phyloP scores from a whole-genome alignment of 208 protist genomes.

The Wallacemonas collosoma region DNA sequence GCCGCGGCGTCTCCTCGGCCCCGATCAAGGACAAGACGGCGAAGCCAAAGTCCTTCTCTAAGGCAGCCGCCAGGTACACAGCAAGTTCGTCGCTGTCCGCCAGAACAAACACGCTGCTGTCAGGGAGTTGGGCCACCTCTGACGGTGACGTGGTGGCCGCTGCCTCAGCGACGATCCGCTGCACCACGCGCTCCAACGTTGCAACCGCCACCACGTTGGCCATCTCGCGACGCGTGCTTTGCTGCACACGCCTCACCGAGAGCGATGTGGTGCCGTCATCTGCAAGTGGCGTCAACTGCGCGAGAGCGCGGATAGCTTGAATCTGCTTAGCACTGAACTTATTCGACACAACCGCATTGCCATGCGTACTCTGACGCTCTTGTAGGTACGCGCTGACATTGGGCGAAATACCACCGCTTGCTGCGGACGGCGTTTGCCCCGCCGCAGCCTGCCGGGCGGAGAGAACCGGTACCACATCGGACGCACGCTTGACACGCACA shows the following conservation, averaged over 20 bases:
- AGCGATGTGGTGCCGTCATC: conserved; percentile 7
- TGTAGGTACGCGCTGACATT: conserved; percentile 26
- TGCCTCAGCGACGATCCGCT: background rate
- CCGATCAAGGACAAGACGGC: conserved; percentile 28
- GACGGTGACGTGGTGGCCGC: conserved; percentile 11
- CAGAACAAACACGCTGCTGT: conserved; percentile 35
- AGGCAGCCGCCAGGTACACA: conserved; percentile 17
- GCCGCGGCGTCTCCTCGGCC: conserved; percentile 16
- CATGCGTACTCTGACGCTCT: conserved; percentile 1
- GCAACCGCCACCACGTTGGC: conserved; percentile 24
- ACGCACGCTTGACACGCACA: conserved; percentile 45
- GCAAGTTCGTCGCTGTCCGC: conserved; percentile 37
- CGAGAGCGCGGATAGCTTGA: conserved; percentile 24
- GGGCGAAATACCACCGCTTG: conserved; percentile 5
- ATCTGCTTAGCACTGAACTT: conserved; percentile 27
- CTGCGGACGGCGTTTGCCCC: background rate
- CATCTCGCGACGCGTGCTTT: conserved; percentile 19
- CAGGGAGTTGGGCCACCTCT: background rate
- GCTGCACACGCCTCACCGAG: conserved; percentile 31
- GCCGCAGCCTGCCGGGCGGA: conserved; percentile 18
- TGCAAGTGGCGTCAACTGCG: background rate
- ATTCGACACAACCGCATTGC: conserved; percentile 15
- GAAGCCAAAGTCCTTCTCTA: conserved; percentile 35
- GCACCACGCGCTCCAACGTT: conserved; percentile 35
- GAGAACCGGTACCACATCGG: conserved; percentile 67